Base-by-base conservation (phyloP, 768 basidiomycete genomes). In the Boletus reticuloceps region DNA sequence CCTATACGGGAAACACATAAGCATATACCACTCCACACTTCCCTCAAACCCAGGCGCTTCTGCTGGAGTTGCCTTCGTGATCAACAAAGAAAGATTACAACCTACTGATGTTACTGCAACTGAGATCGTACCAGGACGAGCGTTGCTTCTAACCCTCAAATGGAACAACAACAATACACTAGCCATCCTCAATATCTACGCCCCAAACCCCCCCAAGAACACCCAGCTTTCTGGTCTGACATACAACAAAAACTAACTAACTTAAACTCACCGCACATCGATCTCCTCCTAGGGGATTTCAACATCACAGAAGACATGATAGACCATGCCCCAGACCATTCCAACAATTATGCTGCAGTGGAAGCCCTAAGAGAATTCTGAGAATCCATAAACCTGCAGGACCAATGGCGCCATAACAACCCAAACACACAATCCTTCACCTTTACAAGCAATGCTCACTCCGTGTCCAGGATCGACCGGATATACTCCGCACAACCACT, bases 261-360 rank as follows among this genome's bases (percentile, higher is more conserved):
- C 8, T 1, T 3, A 6, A 6, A 5, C 25, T 9, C 3, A 2
- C 31, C 69, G 5, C 9, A 9, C 8, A 12, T 32, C 5, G 70
- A 78, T 31, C 13, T 76, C 0, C 54, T 81, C 45, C 32, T 72
- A 0, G 77, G 77, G 0, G 77, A 82, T 54, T 74, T 74, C 40
- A 80, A 82, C 56, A 31, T 79, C 1, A 71, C 73, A 0, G 76
- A 80, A 51, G 72, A 76, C 1, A 17, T 56, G 0, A 51, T 79
- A 0, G 78, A 80, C 51, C 10, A 73, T 0, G 43, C 74, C 0
- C 77, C 77, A 2, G 37, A 52, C 0, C 55, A 58, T 0, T 2
- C 16, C 0, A 74, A 79, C 36, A 22, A 53, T 0, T 13, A 43
- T 2, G 12, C 11, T 5, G 41, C 22, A 1, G 10, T 9, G 0